A percentile compares a stretch with the other conserved stretches of the same genome.
Evolutionary conservation across 345 rosid species (phyloP).

Genomic region (Pugionium dolabratum): DNA sequence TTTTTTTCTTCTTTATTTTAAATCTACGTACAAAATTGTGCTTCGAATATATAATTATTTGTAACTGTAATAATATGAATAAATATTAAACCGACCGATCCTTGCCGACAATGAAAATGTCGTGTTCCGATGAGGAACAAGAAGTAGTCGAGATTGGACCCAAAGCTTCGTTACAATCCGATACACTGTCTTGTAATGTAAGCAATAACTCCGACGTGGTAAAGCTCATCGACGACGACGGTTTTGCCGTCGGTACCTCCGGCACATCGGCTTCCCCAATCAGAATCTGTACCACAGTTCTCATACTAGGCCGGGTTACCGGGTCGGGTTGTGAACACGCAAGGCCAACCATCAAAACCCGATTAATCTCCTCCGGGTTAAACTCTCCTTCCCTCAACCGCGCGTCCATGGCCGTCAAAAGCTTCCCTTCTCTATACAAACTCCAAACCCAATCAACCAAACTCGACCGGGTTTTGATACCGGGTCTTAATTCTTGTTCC

Average conservation of each 20-base stretch:
- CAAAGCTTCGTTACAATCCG: constrained; percentile 70
- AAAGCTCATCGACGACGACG: constrained; percentile 74
- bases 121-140: constrained; percentile 65
- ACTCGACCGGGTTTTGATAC: constrained; percentile 52
- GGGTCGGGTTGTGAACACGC: constrained; percentile 98
- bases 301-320: constrained; percentile 72
- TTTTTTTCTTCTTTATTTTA: constrained; percentile 9
- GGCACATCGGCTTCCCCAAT: constrained; percentile 88
- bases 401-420: constrained; percentile 66
- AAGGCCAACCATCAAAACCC: constrained; percentile 74
- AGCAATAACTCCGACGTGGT: constrained; percentile 78
- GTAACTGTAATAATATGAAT: constrained; percentile 11
- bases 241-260: constrained; percentile 75
- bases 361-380: constrained; percentile 60
- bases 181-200: constrained; percentile 84
- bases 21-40: constrained; percentile 30
- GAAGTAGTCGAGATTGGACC: constrained; percentile 48
- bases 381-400: constrained; percentile 59
- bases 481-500: constrained; percentile 27
- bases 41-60: constrained; percentile 15
- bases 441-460: constrained; percentile 99
- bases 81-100: constrained; percentile 38
- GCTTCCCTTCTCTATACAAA: constrained; percentile 73
- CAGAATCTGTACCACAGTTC: constrained; percentile 84
- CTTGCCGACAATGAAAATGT: constrained; percentile 42